Evolutionary conservation across 2,329 filamentous ascomycete species (phyloP).

Genomic region (Didymella pinodella): DNA sequence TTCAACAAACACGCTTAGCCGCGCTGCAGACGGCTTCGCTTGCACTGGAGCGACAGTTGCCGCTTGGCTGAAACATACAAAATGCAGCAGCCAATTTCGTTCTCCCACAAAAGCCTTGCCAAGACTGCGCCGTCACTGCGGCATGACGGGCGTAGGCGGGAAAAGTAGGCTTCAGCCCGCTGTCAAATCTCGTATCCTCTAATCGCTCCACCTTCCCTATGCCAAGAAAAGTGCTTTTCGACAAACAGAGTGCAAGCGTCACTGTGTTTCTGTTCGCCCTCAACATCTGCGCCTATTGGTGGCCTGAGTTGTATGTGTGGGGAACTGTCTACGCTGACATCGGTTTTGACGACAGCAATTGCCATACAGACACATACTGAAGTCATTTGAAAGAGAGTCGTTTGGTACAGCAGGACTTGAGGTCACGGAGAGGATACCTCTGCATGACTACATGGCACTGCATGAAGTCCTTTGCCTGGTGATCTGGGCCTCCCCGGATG

Average conservation of each 20-base stretch:
- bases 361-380: neutral
- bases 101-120: constrained; percentile 1
- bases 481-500: constrained; percentile 2
- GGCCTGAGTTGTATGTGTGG: constrained; percentile 1
- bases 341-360: neutral
- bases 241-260: constrained; percentile 13
- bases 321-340: neutral
- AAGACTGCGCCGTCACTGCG: constrained; percentile 12
- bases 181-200: constrained; percentile 17
- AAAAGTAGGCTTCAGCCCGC: constrained; percentile 15
- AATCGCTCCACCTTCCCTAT: constrained; percentile 15
- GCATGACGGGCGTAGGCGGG: constrained; percentile 15
- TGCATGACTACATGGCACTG: constrained; percentile 10
- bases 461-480: constrained; percentile 15
- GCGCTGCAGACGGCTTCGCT: neutral
- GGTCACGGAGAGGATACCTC: neutral
- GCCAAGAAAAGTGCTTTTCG: constrained; percentile 6
- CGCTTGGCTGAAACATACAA: constrained; percentile 19
- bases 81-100: constrained; percentile 23
- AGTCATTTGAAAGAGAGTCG: neutral
- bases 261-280: constrained; percentile 16
- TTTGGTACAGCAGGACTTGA: neutral
- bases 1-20: constrained; percentile 1
- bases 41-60: constrained; percentile 5
- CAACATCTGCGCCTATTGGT: constrained; percentile 6